These are phyloP conservation scores for Singerocomus inundabilis DNA, from an alignment of 1,284 basidiomycete species.

Conservation along the genomic window DNA sequence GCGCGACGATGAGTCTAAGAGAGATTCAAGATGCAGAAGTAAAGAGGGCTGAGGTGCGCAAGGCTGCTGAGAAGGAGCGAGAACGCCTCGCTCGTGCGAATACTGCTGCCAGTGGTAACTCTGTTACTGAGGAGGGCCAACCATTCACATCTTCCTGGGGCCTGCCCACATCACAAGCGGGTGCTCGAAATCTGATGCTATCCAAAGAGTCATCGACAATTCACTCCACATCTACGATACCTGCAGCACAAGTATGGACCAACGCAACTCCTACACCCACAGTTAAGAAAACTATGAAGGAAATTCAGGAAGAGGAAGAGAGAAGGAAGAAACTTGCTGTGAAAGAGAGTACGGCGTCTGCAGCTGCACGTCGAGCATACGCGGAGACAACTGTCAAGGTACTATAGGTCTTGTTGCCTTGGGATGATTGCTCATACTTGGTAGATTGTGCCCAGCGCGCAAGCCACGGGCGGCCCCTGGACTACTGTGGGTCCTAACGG, in stretches of 20 bases:
- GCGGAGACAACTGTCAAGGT: constrained; percentile 81
- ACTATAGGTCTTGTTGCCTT: not conserved
- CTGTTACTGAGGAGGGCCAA: constrained; percentile 53
- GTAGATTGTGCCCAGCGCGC: constrained; percentile 26
- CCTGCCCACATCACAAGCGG: constrained; percentile 69
- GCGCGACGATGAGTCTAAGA: constrained; percentile 68
- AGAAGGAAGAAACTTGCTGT: constrained; percentile 66
- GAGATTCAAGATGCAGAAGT: constrained; percentile 96
- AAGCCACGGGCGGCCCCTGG: constrained; percentile 63
- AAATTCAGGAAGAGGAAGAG: constrained; percentile 98
- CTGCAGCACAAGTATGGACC: constrained; percentile 62
- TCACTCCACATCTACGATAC: constrained; percentile 32
- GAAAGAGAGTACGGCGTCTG: constrained; percentile 59
- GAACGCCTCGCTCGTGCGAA: constrained; percentile 56
- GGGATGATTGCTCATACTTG: constrained; percentile 7
- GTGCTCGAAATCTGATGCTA: constrained; percentile 44
- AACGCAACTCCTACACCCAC: constrained; percentile 49
- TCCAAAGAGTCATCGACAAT: constrained; percentile 47
- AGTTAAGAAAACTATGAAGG: constrained; percentile 93
- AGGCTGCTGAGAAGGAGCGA: constrained; percentile 63
- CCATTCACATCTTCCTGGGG: constrained; percentile 76
- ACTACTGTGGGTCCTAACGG: constrained; percentile 81
- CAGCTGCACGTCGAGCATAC: constrained; percentile 67
- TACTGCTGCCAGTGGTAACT: constrained; percentile 35
- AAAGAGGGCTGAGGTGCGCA: constrained; percentile 75